Base-by-base conservation (phyloP, 169 alveolate species). In the Plasmodium adleri region DNA sequence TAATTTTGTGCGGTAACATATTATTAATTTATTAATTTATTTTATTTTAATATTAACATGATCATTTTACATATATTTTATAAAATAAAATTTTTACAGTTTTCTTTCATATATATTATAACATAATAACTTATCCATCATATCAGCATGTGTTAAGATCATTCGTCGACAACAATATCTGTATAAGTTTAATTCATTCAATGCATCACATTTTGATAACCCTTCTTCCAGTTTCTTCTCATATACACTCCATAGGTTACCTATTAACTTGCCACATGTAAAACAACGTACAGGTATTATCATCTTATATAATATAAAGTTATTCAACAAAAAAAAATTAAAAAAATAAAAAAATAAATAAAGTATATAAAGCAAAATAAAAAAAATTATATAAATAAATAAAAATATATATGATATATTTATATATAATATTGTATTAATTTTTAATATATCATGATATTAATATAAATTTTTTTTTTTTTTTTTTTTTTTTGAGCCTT, bases 211-310 rank as follows among this genome's bases (percentile, higher is more conserved):
- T 87, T 97, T 98, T 58, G 96, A 92, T 10, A 95, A 96, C 85
- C 97, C 97, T 71, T 95, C 90, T 70, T 96, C 97, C 49, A 98
- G 95, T 92, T 96, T 94, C 56, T 96, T 96, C 39, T 98, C 96
- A 93, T 98, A 99, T 47, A 96, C 95, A 88, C 98, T 98, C 99
- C 99, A 99, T 88, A 97, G 95, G 93, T 99, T 98, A 8, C 99
- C 99, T 24, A 98, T 98, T 70, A 99, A 99, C 96, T 98, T 98
- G 45, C 99, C 99, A 88, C 99, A 99, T 24, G 99, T 98, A 95
- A 98, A 99, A 88, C 99, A 99, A 76, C 99, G 96, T 49, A 99
- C 97, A 12, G 99, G 99, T 73, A 99, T 97, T 86, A 99, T 99
- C 99, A 99, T 99, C 72, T 78, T 17, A 12, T 22, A 32, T 13